Evolutionary conservation across 352 stramenopile genomes (phyloP).

Genomic region (Globisporangium acanthophoron): DNA sequence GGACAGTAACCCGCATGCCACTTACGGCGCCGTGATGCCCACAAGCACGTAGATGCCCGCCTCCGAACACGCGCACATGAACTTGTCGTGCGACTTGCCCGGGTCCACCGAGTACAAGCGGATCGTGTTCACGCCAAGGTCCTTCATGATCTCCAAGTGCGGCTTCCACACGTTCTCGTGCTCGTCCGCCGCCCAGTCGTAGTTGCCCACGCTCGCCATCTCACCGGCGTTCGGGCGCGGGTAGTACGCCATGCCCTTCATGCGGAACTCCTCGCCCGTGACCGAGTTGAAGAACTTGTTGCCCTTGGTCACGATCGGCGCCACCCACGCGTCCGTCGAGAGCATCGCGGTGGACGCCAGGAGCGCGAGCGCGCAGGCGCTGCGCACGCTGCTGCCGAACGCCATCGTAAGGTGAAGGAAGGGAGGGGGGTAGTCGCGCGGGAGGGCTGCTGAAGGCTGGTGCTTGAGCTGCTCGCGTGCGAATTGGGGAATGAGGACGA

Average conservation of each 20-base stretch:
- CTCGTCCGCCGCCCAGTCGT: constrained; percentile 61
- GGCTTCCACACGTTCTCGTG: constrained; percentile 46
- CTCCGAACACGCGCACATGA: constrained; percentile 69
- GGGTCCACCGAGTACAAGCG: constrained; percentile 65
- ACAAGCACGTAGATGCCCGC: constrained; percentile 72
- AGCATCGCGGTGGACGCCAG: background rate
- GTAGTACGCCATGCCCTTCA: constrained; percentile 72
- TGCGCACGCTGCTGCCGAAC: constrained; percentile 7
- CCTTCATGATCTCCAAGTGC: constrained; percentile 45
- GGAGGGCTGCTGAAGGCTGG: background rate
- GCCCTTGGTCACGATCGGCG: constrained; percentile 47
- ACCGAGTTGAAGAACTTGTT: constrained; percentile 85
- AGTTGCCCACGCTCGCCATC: constrained; percentile 41
- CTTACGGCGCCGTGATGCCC: constrained; percentile 49
- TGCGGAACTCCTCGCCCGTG: constrained; percentile 56
- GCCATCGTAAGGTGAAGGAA: constrained; percentile 2
- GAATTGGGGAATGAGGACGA: background rate
- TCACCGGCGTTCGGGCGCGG: constrained; percentile 57
- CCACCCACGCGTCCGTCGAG: constrained; percentile 31
- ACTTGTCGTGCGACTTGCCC: constrained; percentile 59
- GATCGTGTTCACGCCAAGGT: constrained; percentile 59
- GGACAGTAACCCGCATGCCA: background rate
- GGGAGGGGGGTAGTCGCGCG: background rate
- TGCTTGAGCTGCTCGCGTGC: background rate
- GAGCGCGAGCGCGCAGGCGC: constrained; percentile 2